phyloP scores from a whole-genome alignment of 106 monocot species.

The Dioscorea dumetorum region DNA sequence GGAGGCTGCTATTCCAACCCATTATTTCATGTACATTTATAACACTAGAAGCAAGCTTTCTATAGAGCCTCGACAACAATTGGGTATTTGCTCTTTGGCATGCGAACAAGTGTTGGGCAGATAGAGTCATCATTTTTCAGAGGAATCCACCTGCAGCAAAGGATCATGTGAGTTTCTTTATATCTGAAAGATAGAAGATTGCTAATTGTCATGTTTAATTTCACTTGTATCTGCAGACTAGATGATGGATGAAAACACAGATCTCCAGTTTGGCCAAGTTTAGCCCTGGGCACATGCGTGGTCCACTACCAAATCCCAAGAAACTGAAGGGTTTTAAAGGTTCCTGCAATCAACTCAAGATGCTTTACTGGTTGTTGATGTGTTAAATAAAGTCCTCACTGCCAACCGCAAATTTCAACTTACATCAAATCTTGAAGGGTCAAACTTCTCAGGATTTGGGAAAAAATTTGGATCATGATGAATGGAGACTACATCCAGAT shows the following conservation, averaged over 20 bases:
- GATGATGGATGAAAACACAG: conserved; percentile 36
- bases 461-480: conserved; percentile 31
- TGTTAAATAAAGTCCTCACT: no score
- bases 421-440: conserved; percentile 34
- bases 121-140: conserved; percentile 18
- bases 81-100: conserved; percentile 34
- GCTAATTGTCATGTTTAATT: background rate
- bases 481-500: conserved; percentile 34
- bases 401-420: background rate
- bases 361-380: no score
- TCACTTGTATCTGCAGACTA: conserved; percentile 29
- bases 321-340: conserved; percentile 27
- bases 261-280: conserved; percentile 33
- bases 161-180: background rate
- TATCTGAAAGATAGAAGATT: background rate
- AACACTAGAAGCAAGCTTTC: background rate
- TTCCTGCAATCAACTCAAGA: conserved; percentile 6
- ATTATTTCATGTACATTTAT: no score
- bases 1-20: no score
- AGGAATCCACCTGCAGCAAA: conserved; percentile 27
- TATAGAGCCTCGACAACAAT: conserved; percentile 14
- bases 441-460: conserved; percentile 18
- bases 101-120: conserved; percentile 22
- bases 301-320: conserved; percentile 35
- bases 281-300: conserved; percentile 33